Conservation (phyloP, 441 rosid genomes). For the Brassica hybrid region DNA sequence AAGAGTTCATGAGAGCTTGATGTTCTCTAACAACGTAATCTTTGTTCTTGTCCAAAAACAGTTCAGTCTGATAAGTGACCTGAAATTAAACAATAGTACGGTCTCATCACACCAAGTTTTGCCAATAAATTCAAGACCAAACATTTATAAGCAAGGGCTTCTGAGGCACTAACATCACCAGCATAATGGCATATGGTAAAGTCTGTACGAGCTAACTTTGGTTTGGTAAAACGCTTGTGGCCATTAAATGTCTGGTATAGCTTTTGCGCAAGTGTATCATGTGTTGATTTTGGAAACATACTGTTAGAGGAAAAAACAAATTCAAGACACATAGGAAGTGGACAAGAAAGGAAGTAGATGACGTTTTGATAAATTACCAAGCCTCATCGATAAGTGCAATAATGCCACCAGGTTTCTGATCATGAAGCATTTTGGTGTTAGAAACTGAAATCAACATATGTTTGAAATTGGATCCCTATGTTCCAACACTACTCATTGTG, state of each 20-base stretch:
- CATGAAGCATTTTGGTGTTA: conserved; percentile 45
- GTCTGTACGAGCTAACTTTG: conserved; percentile 92
- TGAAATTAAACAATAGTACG: conserved; percentile 41
- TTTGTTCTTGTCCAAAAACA: conserved; percentile 96
- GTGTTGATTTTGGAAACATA: conserved; percentile 98
- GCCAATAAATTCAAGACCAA: conserved; percentile 16
- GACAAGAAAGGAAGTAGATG: background rate
- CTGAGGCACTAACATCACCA: conserved; percentile 78
- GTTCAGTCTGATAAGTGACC: conserved; percentile 96
- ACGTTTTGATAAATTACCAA: conserved; percentile 58
- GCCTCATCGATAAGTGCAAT: conserved; percentile 98
- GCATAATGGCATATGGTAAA: conserved; percentile 96
- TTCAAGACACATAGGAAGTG: conserved; percentile 20
- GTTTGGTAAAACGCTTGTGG: conserved; percentile 93
- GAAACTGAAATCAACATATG: conserved; percentile 18
- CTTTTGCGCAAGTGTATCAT: conserved; percentile 94
- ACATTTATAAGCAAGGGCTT: conserved; percentile 7
- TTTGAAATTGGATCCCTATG: conserved; percentile 13
- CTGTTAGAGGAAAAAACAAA: conserved; percentile 51
- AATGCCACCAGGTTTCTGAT: conserved; percentile 98
- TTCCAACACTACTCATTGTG: conserved; percentile 11
- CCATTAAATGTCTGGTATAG: conserved; percentile 90
- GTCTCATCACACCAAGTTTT: conserved; percentile 11
- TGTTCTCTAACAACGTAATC: conserved; percentile 96
- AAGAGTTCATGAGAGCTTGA: conserved; percentile 79